phyloP scores from a whole-genome alignment of 2,329 filamentous ascomycete genomes.

The Cladosporium sphaerospermum region DNA sequence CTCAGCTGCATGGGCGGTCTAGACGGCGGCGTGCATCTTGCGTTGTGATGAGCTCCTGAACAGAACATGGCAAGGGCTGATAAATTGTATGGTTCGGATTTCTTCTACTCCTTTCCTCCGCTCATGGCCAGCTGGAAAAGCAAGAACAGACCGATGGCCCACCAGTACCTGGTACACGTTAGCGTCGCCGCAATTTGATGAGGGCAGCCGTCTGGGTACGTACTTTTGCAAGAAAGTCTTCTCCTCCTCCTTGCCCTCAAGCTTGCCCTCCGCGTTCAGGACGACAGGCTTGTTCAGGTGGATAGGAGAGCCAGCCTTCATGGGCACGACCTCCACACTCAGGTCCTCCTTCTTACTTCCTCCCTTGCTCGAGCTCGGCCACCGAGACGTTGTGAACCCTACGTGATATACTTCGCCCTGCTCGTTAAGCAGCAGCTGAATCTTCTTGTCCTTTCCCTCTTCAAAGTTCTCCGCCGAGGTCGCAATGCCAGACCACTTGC shows the following conservation, averaged over 20 bases:
- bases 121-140: constrained; percentile 41
- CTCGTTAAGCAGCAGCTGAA: constrained; percentile 39
- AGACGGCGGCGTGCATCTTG: too few species aligned
- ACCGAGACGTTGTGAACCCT: constrained; percentile 35
- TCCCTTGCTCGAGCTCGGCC: constrained; percentile 12
- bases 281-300: constrained; percentile 49
- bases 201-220: constrained; percentile 17
- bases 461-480: constrained; percentile 40
- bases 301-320: constrained; percentile 35
- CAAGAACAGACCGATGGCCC: constrained; percentile 43
- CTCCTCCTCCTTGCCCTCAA: constrained; percentile 41
- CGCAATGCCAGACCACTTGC: constrained; percentile 39
- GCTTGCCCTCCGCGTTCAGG: constrained; percentile 50
- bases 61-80: too few species aligned
- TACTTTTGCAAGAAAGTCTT: constrained; percentile 49
- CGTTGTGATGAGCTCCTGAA: too few species aligned
- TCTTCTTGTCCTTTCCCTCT: constrained; percentile 36
- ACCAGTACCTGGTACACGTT: constrained; percentile 42
- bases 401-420: constrained; percentile 41
- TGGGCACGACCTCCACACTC: constrained; percentile 37
- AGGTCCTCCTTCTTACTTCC: constrained; percentile 30
- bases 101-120: constrained; percentile 21
- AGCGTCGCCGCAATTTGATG: constrained; percentile 14
- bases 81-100: too few species aligned
- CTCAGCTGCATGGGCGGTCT: too few species aligned